Percentiles rank a stretch among this genome's conserved stretches.
These are phyloP conservation scores for Leccinellum luteum DNA, from an alignment of 768 basidiomycete species.

Conservation along the genomic window DNA sequence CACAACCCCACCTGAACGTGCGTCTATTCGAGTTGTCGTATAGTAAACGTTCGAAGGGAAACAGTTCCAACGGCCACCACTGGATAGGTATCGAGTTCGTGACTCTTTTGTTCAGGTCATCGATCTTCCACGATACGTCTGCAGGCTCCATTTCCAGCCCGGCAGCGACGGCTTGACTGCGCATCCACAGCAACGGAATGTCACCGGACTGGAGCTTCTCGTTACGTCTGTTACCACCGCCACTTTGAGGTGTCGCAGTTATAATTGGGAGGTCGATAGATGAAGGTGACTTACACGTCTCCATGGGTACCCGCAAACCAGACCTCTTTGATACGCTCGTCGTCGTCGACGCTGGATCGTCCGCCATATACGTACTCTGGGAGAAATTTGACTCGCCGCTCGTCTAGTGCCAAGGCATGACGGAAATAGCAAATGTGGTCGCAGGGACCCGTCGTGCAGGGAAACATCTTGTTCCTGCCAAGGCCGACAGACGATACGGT, in stretches of 20 bases:
- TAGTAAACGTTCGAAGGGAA: conserved; percentile 23
- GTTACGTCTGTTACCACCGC: conserved; percentile 29
- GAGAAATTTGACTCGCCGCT: conserved; percentile 45
- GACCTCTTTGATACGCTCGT: conserved; percentile 36
- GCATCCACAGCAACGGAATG: conserved; percentile 32
- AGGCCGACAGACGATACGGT: conserved; percentile 47
- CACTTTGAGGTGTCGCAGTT: conserved; percentile 10
- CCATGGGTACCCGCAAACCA: conserved; percentile 43
- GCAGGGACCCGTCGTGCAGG: conserved; percentile 28
- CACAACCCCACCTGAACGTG: conserved; percentile 19
- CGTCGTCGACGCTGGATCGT: conserved; percentile 5
- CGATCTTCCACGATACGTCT: conserved; percentile 28
- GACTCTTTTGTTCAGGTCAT: conserved; percentile 24
- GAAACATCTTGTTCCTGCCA: conserved; percentile 28
- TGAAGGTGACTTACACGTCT: conserved; percentile 33
- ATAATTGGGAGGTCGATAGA: neutral
- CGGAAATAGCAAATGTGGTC: conserved; percentile 42
- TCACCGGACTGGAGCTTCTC: conserved; percentile 28
- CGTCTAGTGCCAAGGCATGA: conserved; percentile 48
- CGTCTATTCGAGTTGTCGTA: conserved; percentile 27
- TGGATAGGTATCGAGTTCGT: conserved; percentile 8
- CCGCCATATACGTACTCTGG: conserved; percentile 41
- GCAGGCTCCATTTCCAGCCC: conserved; percentile 22
- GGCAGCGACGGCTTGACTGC: conserved; percentile 27
- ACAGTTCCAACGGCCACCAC: conserved; percentile 27